Conservation (phyloP, 2,329 filamentous ascomycete genomes). For the Scolecobasidium constrictum region DNA sequence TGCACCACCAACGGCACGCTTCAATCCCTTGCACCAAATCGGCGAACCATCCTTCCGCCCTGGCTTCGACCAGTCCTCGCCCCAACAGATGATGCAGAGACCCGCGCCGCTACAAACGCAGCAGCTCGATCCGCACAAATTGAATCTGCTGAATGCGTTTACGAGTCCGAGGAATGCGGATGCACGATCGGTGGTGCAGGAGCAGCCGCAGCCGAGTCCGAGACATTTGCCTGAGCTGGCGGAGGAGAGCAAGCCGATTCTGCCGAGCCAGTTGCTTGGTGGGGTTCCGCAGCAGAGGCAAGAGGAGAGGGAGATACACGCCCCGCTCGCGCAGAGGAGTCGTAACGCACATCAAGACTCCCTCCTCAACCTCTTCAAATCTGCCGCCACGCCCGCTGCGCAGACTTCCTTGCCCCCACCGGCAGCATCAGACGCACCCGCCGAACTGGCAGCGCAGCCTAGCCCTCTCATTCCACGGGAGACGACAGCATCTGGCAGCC, state of each 20-base stretch:
- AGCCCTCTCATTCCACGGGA: constrained; percentile 10
- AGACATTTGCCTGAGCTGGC: neutral
- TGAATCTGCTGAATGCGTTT: constrained; percentile 48
- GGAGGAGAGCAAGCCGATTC: neutral
- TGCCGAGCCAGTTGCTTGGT: too few species aligned
- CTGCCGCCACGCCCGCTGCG: constrained; percentile 18
- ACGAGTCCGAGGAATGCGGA: constrained; percentile 23
- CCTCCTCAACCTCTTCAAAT: constrained; percentile 34
- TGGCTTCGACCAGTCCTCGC: neutral
- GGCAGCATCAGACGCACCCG: constrained; percentile 15
- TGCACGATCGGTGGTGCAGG: constrained; percentile 3
- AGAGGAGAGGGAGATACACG: neutral
- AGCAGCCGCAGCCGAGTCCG: neutral
- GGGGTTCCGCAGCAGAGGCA: neutral
- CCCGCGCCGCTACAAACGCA: constrained; percentile 49
- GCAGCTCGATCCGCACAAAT: constrained; percentile 45
- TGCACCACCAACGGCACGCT: neutral
- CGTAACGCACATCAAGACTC: constrained; percentile 28
- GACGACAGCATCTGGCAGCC: constrained; percentile 1
- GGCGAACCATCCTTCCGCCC: neutral
- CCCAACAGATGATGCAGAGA: constrained; percentile 42
- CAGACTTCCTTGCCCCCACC: neutral
- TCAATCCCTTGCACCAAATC: neutral
- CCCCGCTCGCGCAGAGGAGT: constrained; percentile 3
- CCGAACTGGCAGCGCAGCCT: constrained; percentile 17